Evolutionary conservation across 495 filamentous ascomycete genomes (phyloP).

Genomic region (Rostrohypoxylon terebratum): DNA sequence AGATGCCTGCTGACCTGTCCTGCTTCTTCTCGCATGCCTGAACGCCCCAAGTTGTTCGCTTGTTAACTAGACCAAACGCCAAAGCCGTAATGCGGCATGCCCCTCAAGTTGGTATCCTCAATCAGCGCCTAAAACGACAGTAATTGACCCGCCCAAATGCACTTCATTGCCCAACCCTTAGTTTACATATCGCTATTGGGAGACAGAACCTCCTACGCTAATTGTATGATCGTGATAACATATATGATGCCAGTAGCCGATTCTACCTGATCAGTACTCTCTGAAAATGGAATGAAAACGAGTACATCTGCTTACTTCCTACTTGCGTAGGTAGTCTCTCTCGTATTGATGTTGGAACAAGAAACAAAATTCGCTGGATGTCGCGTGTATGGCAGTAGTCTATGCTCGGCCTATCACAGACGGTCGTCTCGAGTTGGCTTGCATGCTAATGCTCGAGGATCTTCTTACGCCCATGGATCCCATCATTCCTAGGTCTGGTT

Average conservation of each 20-base stretch:
- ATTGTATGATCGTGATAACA: neutral
- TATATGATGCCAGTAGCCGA: slow-evolving; percentile 1
- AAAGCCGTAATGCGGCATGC: slow-evolving; percentile 4
- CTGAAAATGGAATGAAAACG: slow-evolving; percentile 4
- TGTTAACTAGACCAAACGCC: slow-evolving; percentile 20
- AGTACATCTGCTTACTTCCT: slow-evolving; percentile 1
- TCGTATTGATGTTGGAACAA: neutral
- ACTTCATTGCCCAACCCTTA: slow-evolving; percentile 25
- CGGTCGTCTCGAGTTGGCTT: slow-evolving; percentile 54
- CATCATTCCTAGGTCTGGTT: slow-evolving; percentile 55
- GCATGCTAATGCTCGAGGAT: slow-evolving; percentile 60
- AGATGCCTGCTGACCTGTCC: slow-evolving; percentile 30
- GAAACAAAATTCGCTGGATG: neutral
- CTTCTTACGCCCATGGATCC: slow-evolving; percentile 48
- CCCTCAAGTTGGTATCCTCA: slow-evolving; percentile 31
- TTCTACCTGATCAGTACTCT: slow-evolving; percentile 11
- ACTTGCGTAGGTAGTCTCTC: neutral
- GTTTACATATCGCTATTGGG: slow-evolving; percentile 19
- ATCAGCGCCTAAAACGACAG: slow-evolving; percentile 36
- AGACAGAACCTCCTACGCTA: neutral
- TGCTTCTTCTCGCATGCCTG: slow-evolving; percentile 14
- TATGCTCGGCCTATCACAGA: slow-evolving; percentile 60
- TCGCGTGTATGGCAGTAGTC: slow-evolving; percentile 11
- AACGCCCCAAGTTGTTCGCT: slow-evolving; percentile 31
- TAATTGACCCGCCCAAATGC: slow-evolving; percentile 35